Conservation (phyloP, 768 basidiomycete species). For the Grammothele lineata region DNA sequence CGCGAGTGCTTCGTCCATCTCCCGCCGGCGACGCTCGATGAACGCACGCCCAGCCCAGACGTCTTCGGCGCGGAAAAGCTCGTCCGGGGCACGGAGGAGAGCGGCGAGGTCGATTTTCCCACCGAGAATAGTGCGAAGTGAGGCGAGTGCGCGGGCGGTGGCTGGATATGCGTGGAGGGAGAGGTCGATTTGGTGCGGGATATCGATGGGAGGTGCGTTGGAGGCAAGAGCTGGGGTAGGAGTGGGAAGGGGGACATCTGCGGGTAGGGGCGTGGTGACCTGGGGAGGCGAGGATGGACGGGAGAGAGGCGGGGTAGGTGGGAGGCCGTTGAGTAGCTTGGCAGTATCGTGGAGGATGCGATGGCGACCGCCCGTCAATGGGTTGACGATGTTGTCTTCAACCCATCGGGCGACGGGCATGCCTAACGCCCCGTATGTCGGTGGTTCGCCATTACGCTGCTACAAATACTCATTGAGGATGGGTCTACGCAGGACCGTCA, state of each 20-base stretch:
- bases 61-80: constrained; percentile 35
- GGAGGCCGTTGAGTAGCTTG: constrained; percentile 11
- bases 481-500: too few species aligned
- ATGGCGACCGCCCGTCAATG: constrained; percentile 39
- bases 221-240: neutral
- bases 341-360: constrained; percentile 29
- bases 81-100: constrained; percentile 37
- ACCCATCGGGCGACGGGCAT: constrained; percentile 38
- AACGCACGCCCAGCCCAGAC: constrained; percentile 30
- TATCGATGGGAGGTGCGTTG: constrained; percentile 3
- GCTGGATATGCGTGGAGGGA: constrained; percentile 19
- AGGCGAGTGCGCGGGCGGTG: constrained; percentile 14
- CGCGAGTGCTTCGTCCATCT: constrained; percentile 23
- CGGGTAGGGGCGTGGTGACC: neutral
- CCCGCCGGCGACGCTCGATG: constrained; percentile 30
- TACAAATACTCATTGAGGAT: neutral
- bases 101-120: constrained; percentile 38
- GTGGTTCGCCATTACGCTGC: constrained; percentile 11
- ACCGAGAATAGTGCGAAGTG: constrained; percentile 13
- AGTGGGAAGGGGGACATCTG: neutral
- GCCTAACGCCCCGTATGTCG: constrained; percentile 21
- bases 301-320: constrained; percentile 1
- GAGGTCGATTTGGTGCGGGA: constrained; percentile 14
- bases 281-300: neutral
- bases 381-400: constrained; percentile 35